Percentiles rank a stretch among this genome's conserved stretches.
Evolutionary conservation across 164 flowering plant genomes (phyloP).

Genomic region (Tinospora cordifolia): DNA sequence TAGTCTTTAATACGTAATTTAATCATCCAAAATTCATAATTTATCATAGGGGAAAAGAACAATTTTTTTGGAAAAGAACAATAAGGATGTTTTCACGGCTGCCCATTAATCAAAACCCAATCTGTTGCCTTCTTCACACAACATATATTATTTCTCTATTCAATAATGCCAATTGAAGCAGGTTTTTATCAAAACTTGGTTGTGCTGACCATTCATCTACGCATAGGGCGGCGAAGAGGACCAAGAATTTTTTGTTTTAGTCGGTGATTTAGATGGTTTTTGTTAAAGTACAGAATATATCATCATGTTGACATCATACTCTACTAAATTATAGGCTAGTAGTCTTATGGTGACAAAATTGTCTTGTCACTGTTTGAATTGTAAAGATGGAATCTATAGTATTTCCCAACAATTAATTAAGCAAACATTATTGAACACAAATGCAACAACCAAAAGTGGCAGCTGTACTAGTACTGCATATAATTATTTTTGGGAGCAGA

Average conservation of each 20-base stretch:
- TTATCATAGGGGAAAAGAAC: too few species aligned
- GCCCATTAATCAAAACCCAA: not conserved
- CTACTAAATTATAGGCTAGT: not conserved
- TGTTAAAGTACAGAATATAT: not conserved
- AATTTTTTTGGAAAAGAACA: not conserved
- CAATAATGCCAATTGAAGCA: not conserved
- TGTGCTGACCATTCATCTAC: not conserved
- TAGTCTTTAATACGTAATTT: not conserved
- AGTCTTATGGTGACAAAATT: not conserved
- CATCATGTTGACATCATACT: not conserved
- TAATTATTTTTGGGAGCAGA: not conserved
- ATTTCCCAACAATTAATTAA: not conserved
- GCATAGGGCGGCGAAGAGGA: slow-evolving; percentile 11
- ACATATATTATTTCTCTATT: not conserved
- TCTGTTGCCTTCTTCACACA: not conserved
- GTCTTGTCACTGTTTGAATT: not conserved
- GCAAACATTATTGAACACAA: too few species aligned
- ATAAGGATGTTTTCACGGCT: not conserved
- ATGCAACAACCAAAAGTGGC: too few species aligned
- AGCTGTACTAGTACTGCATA: too few species aligned
- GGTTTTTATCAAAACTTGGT: not conserved
- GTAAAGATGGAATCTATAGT: not conserved
- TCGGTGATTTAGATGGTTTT: slow-evolving; percentile 9
- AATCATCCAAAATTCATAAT: not conserved
- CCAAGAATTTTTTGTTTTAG: slow-evolving; percentile 13